Evolutionary conservation across 139 green algal species (phyloP).

Genomic region (Chloropicon primus): DNA sequence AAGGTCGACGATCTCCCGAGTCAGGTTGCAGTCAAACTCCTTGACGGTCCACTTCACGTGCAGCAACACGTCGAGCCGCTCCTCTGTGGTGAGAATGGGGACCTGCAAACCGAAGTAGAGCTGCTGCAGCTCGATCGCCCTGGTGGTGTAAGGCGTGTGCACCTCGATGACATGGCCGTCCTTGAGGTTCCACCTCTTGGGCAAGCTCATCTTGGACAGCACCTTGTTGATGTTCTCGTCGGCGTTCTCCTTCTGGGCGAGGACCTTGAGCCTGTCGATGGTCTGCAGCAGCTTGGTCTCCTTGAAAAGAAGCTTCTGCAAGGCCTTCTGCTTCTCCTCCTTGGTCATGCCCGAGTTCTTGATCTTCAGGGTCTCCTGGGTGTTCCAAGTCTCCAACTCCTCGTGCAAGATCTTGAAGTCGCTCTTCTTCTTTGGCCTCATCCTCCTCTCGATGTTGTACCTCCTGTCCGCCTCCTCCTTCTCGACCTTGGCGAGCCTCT

Average conservation of each 20-base stretch:
- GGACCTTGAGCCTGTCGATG: conserved; percentile 49
- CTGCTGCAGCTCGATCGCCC: conserved; percentile 57
- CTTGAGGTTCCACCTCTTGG: conserved; percentile 47
- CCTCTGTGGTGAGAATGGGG: conserved; percentile 40
- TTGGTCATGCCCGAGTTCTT: conserved; percentile 36
- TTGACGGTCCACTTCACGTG: conserved; percentile 72
- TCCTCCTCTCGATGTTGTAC: conserved; percentile 52
- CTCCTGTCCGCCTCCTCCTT: conserved; percentile 16
- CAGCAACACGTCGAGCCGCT: conserved; percentile 73
- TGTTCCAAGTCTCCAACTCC: conserved; percentile 60
- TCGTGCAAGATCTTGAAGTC: conserved; percentile 69
- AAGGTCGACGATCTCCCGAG: conserved; percentile 59
- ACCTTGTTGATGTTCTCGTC: conserved; percentile 26
- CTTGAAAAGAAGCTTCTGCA: conserved; percentile 55
- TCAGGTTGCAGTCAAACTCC: conserved; percentile 70
- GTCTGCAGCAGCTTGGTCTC: conserved; percentile 58
- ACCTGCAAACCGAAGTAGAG: conserved; percentile 55
- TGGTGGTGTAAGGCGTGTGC: conserved; percentile 59
- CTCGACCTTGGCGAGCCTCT: background rate
- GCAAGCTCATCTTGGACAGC: conserved; percentile 37
- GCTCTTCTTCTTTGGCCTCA: conserved; percentile 47
- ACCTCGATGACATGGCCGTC: conserved; percentile 47
- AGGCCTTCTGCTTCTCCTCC: conserved; percentile 40
- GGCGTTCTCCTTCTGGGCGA: conserved; percentile 37
- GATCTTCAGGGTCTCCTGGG: conserved; percentile 50